Conservation (phyloP, 2,329 filamentous ascomycete species). For the Macroventuria anomochaeta region DNA sequence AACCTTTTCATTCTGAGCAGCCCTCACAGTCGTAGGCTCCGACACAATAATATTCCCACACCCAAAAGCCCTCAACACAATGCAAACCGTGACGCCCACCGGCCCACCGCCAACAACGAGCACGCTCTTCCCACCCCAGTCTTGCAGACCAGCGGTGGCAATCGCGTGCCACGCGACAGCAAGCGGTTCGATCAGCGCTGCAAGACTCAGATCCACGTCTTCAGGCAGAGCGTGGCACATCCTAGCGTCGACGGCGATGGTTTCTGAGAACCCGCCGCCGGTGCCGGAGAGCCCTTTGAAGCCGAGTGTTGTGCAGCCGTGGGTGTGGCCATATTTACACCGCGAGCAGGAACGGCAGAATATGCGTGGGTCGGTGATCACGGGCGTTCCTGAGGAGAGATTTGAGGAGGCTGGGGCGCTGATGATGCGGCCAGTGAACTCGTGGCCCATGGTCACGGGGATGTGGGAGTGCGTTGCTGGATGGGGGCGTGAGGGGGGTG, state of each 20-base stretch:
- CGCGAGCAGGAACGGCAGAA: slow-evolving; percentile 34
- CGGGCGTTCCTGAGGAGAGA: slow-evolving; percentile 33
- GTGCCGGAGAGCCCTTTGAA: slow-evolving; percentile 36
- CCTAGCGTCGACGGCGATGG: slow-evolving; percentile 31
- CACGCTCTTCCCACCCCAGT: slow-evolving; percentile 24
- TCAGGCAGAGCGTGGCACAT: slow-evolving; percentile 33
- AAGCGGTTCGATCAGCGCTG: slow-evolving; percentile 40
- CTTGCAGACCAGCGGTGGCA: slow-evolving; percentile 5
- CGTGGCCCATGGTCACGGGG: slow-evolving; percentile 43
- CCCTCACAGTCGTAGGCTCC: slow-evolving; percentile 31
- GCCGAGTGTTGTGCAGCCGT: slow-evolving; percentile 31
- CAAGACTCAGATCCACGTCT: slow-evolving; percentile 30
- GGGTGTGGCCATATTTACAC: slow-evolving; percentile 24
- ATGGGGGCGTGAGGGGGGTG: slow-evolving; percentile 28
- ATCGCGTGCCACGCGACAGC: slow-evolving; percentile 43
- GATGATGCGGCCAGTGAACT: slow-evolving; percentile 39
- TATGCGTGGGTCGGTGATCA: slow-evolving; percentile 40
- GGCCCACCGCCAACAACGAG: slow-evolving; percentile 40
- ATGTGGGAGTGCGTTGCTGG: slow-evolving; percentile 25
- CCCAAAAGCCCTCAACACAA: slow-evolving; percentile 29
- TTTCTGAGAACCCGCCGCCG: slow-evolving; percentile 39
- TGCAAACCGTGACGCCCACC: slow-evolving; percentile 32
- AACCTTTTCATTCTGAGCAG: slow-evolving; percentile 31
- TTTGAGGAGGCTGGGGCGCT: slow-evolving; percentile 24
- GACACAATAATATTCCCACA: slow-evolving; percentile 35